Base-by-base conservation (phyloP, 2,329 filamentous ascomycete species). In the Stagonosporopsis vannaccii region DNA sequence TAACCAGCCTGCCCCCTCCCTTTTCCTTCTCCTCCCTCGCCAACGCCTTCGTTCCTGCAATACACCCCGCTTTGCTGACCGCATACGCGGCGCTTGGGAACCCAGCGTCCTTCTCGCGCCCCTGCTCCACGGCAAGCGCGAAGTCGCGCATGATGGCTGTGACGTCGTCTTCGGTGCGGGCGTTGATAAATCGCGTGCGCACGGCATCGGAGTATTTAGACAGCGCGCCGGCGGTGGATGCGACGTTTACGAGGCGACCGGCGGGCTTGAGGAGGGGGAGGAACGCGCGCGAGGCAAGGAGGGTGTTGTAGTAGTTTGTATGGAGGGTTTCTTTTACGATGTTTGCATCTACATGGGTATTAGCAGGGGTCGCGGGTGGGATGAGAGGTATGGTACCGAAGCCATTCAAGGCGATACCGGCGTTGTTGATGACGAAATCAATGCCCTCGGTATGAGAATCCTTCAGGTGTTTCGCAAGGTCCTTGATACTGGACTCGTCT, bases 391-490 rank as follows among this genome's bases (percentile, higher is more conserved):
- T 8, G 67, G 13, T 60, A 79, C 77, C 75, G 50, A 81, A 82
- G 2, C 80, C 80, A 6, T 79, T 60, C 71, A 81, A 63, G 1
- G 79, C 80, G 36, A 82, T 78, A 4, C 76, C 82, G 0, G 82
- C 82, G 56, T 84, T 85, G 70, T 85, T 85, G 69, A 84, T 79
- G 11, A 84, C 71, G 33, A 84, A 77, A 55, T 84, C 82, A 28
- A 84, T 75, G 3, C 81, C 81, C 6, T 81, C 75, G 2, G 77
- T 75, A 56, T 84, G 81, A 26, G 78, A 66, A 41, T 76, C 66
- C 59, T 77, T 75, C 36, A 84, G 51, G 39, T 77, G 73, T 1
- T 73, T 66, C 2, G 75, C 73, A 47, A 85, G 80, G 0, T 64
- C 68, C 11, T 75, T 61, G 44, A 84, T 77, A 66, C 80, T 83